phyloP scores from a whole-genome alignment of 164 flowering plant species.

The Nymphaea colorata region DNA sequence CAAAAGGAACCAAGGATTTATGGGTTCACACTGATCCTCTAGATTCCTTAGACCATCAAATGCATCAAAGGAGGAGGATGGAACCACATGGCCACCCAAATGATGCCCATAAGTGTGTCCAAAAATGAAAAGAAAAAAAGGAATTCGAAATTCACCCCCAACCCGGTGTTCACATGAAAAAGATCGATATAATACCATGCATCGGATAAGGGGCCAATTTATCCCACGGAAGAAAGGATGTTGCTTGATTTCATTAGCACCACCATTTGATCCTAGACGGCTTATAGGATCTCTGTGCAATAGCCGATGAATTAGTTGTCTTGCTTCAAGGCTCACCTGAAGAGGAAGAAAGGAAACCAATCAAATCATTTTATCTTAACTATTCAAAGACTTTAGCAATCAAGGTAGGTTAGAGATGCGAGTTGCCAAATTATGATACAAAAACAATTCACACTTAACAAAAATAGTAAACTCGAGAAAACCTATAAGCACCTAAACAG shows the following conservation, averaged over 20 bases:
- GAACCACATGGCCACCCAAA: background rate
- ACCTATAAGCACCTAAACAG: too few species aligned
- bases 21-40: background rate
- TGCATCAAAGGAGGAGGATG: background rate
- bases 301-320: slow-evolving; percentile 75
- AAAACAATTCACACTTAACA: too few species aligned
- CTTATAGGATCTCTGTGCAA: slow-evolving; percentile 62
- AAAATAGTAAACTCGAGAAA: too few species aligned
- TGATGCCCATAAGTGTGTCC: background rate
- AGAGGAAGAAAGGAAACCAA: slow-evolving; percentile 1
- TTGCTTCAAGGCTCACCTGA: slow-evolving; percentile 79
- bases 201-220: slow-evolving; percentile 89
- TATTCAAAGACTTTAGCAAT: background rate
- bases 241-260: slow-evolving; percentile 84
- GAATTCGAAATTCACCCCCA: background rate
- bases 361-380: background rate
- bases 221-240: slow-evolving; percentile 89
- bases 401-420: background rate
- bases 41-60: background rate
- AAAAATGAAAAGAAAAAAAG: background rate
- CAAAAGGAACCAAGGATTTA: background rate
- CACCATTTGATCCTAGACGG: slow-evolving; percentile 70
- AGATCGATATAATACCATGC: slow-evolving; percentile 48
- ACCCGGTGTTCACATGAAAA: background rate
- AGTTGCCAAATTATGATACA: too few species aligned